Percentiles rank a stretch among this genome's conserved stretches.
These are phyloP conservation scores for Xylaria hypoxylon DNA, from an alignment of 2,329 filamentous ascomycete genomes.

Conservation along the genomic window DNA sequence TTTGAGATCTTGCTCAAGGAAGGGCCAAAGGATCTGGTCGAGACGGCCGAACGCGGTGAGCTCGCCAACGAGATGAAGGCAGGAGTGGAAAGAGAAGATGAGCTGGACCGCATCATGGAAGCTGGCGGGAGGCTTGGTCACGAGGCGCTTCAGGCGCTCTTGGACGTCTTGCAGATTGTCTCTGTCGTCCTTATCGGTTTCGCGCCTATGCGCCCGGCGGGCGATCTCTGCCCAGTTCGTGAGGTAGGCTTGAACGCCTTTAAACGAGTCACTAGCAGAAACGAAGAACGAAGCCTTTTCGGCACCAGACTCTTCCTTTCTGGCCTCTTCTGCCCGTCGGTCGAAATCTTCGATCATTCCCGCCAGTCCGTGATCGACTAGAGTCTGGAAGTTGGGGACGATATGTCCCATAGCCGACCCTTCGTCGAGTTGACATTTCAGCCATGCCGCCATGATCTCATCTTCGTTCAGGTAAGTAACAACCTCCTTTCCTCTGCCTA, in stretches of 20 bases:
- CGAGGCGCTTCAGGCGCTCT: constrained; percentile 27
- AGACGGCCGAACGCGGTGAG: constrained; percentile 35
- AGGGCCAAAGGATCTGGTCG: constrained; percentile 37
- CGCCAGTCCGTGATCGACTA: constrained; percentile 27
- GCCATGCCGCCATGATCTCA: constrained; percentile 33
- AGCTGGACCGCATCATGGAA: constrained; percentile 39
- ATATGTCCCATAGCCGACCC: constrained; percentile 33
- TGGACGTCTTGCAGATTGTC: constrained; percentile 33
- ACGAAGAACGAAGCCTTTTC: constrained; percentile 31
- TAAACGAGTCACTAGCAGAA: constrained; percentile 32
- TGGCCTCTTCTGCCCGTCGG: constrained; percentile 1
- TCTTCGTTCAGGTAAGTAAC: constrained; percentile 33
- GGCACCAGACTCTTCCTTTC: constrained; percentile 1
- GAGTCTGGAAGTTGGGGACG: constrained; percentile 36
- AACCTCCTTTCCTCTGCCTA: constrained; percentile 36
- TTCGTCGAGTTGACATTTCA: constrained; percentile 33
- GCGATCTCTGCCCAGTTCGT: constrained; percentile 34
- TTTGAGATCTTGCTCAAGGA: constrained; percentile 29
- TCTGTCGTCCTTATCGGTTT: constrained; percentile 6
- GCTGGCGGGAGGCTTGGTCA: constrained; percentile 2
- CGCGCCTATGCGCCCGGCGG: not conserved
- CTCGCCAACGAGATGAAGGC: constrained; percentile 36
- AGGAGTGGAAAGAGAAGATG: constrained; percentile 31
- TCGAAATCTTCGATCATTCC: constrained; percentile 30
- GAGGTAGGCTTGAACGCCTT: constrained; percentile 30